These are phyloP conservation scores for Neopestalotiopsis clavispora DNA, from an alignment of 2,329 filamentous ascomycete genomes.

Conservation along the genomic window DNA sequence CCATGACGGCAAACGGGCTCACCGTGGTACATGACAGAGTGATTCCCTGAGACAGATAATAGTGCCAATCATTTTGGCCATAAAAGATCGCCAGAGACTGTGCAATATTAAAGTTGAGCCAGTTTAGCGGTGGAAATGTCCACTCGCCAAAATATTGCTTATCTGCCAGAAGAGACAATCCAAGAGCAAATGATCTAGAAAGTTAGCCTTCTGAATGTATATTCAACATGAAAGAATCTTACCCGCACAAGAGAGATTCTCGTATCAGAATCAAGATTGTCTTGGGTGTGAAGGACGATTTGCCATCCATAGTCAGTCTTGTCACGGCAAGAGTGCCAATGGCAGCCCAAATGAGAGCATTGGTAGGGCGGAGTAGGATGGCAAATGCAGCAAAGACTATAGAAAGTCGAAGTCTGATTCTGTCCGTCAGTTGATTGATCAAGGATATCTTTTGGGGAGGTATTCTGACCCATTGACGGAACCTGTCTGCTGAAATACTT, in stretches of 20 bases:
- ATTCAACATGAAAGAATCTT: slow-evolving; percentile 22
- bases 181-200: slow-evolving; percentile 57
- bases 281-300: slow-evolving; percentile 48
- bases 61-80: slow-evolving; percentile 87
- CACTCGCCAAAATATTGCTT: slow-evolving; percentile 81
- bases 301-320: slow-evolving; percentile 42
- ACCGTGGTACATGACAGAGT: slow-evolving; percentile 85
- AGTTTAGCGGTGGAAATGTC: slow-evolving; percentile 88
- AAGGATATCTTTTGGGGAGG: background rate
- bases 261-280: slow-evolving; percentile 59
- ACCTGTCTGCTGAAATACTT: slow-evolving; percentile 32
- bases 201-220: slow-evolving; percentile 17
- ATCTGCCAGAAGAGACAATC: slow-evolving; percentile 70
- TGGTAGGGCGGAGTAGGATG: slow-evolving; percentile 87
- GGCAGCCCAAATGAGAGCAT: slow-evolving; percentile 81
- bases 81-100: slow-evolving; percentile 92
- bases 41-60: slow-evolving; percentile 89
- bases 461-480: slow-evolving; percentile 37
- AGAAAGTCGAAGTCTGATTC: slow-evolving; percentile 60
- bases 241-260: slow-evolving; percentile 69
- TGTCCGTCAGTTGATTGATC: background rate
- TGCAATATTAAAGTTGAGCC: slow-evolving; percentile 88
- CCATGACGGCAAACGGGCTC: slow-evolving; percentile 75
- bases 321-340: slow-evolving; percentile 62
- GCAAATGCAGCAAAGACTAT: slow-evolving; percentile 80